phyloP scores from a whole-genome alignment of 2,329 filamentous ascomycete genomes.

The Aspergillus nomiae region DNA sequence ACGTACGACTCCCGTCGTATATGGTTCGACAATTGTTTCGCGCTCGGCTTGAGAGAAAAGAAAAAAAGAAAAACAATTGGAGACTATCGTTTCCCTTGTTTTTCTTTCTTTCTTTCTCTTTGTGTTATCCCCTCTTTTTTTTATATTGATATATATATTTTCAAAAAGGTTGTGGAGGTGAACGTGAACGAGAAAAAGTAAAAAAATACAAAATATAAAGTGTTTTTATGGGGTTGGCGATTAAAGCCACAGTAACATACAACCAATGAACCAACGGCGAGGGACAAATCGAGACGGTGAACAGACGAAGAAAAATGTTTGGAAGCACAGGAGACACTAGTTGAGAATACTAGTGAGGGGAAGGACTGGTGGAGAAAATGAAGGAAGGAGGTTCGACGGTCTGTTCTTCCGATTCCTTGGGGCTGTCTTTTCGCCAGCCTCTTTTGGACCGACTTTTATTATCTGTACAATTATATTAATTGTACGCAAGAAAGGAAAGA shows the following conservation, averaged over 20 bases:
- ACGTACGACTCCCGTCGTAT: neutral
- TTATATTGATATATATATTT: neutral
- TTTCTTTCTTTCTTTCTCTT: neutral
- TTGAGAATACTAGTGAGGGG: constrained; percentile 1
- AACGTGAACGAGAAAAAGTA: neutral
- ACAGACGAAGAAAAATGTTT: constrained; percentile 2
- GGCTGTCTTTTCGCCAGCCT: neutral
- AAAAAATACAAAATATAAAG: neutral
- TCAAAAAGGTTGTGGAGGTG: neutral
- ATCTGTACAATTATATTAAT: neutral
- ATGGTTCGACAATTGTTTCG: neutral
- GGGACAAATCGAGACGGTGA: neutral
- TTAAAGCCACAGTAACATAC: constrained; percentile 1
- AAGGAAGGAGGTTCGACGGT: neutral
- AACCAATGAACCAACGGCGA: constrained; percentile 1
- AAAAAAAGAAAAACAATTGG: neutral
- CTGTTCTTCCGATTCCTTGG: neutral
- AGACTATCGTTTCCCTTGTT: neutral
- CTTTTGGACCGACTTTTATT: neutral
- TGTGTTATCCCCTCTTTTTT: neutral
- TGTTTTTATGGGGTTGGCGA: neutral
- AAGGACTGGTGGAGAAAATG: neutral
- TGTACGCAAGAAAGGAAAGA: neutral
- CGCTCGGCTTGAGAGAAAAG: neutral
- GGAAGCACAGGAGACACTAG: constrained; percentile 1